phyloP scores from a whole-genome alignment of 2,329 filamentous ascomycete genomes.

The Cladobotryum protrusum region DNA sequence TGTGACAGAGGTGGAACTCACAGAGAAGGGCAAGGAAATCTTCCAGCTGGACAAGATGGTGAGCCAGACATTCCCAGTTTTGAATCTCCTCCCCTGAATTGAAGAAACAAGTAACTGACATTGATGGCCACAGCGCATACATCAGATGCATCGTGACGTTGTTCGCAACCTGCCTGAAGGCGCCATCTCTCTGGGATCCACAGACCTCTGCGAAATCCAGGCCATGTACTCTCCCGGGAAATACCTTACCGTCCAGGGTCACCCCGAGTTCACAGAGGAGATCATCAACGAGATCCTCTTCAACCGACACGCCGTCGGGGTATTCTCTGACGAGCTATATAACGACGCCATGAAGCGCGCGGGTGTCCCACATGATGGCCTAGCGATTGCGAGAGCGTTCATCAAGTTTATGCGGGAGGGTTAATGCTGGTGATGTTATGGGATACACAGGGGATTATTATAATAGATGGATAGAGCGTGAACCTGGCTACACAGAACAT shows the following conservation, averaged over 20 bases:
- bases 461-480: no score
- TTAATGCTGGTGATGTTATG: conserved; percentile 10
- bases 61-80: neutral
- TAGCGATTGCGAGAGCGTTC: conserved; percentile 68
- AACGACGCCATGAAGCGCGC: conserved; percentile 63
- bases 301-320: conserved; percentile 56
- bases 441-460: no score
- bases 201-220: conserved; percentile 35
- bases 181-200: conserved; percentile 36
- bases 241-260: conserved; percentile 40
- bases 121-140: conserved; percentile 25
- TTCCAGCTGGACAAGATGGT: conserved; percentile 33
- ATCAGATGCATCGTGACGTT: conserved; percentile 45
- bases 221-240: conserved; percentile 34
- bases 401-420: conserved; percentile 66
- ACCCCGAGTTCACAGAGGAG: conserved; percentile 38
- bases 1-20: conserved; percentile 35
- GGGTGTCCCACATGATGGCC: conserved; percentile 66
- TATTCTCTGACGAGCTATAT: conserved; percentile 65
- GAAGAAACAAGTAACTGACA: conserved; percentile 7
- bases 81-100: no score
- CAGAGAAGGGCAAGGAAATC: conserved; percentile 32
- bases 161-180: conserved; percentile 33
- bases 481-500: no score
- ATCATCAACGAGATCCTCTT: conserved; percentile 34